These are phyloP conservation scores for Amanita pallidorosea DNA, from an alignment of 768 basidiomycete species.

Conservation along the genomic window DNA sequence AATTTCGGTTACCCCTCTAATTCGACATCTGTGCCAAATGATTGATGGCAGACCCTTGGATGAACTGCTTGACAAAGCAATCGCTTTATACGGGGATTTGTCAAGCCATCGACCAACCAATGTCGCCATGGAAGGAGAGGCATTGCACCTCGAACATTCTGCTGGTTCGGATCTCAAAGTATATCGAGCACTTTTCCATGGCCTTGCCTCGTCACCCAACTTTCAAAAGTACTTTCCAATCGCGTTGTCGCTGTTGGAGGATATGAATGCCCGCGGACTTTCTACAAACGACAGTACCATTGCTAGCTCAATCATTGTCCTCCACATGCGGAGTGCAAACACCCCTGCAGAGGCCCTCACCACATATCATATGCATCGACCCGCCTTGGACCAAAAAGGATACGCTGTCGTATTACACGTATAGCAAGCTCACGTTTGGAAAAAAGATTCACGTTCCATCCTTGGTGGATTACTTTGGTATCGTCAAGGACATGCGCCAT, in stretches of 20 bases:
- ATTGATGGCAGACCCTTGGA: conserved; percentile 25
- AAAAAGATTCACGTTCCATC: conserved; percentile 28
- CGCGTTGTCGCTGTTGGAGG: conserved; percentile 43
- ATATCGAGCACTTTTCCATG: conserved; percentile 43
- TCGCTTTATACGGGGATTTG: conserved; percentile 42
- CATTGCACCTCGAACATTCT: conserved; percentile 20
- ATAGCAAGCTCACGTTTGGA: conserved; percentile 47
- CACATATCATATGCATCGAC: conserved; percentile 38
- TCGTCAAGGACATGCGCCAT: conserved; percentile 71
- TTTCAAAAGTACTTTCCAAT: conserved; percentile 36
- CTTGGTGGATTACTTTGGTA: conserved; percentile 55
- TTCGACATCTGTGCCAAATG: conserved; percentile 36
- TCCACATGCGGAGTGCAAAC: conserved; percentile 55
- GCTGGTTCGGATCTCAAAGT: conserved; percentile 38
- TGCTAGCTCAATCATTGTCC: conserved; percentile 42
- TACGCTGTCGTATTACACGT: conserved; percentile 55
- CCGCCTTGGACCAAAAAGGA: conserved; percentile 42
- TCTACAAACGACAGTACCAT: conserved; percentile 30
- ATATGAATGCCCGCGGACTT: conserved; percentile 50
- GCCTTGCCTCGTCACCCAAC: conserved; percentile 32
- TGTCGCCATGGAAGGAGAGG: conserved; percentile 10
- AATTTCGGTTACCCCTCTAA: conserved; percentile 41
- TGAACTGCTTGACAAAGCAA: conserved; percentile 37
- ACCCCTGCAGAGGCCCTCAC: conserved; percentile 50
- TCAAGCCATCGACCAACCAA: conserved; percentile 19